A percentile compares a stretch with the other conserved stretches of the same genome.
Conservation (phyloP, 306 rosid species). For the Sphenostylis stenocarpa region DNA sequence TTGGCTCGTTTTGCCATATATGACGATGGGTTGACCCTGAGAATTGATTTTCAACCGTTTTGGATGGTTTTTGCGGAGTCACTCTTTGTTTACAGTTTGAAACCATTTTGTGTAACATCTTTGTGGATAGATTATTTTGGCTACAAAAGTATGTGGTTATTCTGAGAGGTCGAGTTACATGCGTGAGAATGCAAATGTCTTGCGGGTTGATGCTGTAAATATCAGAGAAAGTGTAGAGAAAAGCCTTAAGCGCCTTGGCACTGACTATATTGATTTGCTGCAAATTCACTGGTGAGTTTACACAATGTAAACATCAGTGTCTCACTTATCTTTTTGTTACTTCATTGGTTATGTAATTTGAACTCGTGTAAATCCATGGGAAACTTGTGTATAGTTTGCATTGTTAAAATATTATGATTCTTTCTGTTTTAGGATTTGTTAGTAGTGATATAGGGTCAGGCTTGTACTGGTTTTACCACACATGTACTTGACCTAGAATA, state of each 20-base stretch:
- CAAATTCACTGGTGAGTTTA: constrained; percentile 90
- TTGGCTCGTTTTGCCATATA: constrained; percentile 2
- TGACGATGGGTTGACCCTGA: neutral
- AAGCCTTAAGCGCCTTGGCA: constrained; percentile 86
- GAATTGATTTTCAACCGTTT: constrained; percentile 17
- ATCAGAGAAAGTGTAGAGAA: constrained; percentile 93
- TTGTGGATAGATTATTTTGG: constrained; percentile 63
- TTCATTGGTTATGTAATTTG: constrained; percentile 4
- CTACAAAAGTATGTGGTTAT: constrained; percentile 85
- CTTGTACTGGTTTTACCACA: neutral
- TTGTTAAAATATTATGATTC: neutral
- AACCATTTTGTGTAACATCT: constrained; percentile 18
- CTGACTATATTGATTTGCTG: constrained; percentile 89
- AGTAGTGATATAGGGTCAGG: neutral
- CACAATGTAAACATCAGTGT: constrained; percentile 1
- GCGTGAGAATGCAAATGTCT: constrained; percentile 66
- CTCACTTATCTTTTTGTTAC: neutral
- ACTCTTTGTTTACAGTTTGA: constrained; percentile 18
- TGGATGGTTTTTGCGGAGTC: neutral
- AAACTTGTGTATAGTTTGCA: neutral
- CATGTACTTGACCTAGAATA: neutral
- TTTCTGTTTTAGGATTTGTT: neutral
- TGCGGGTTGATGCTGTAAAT: constrained; percentile 83
- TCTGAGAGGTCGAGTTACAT: constrained; percentile 61
- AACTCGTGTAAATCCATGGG: neutral